Base-by-base conservation (phyloP, 768 basidiomycete species). In the Phaeotremella skinneri region DNA sequence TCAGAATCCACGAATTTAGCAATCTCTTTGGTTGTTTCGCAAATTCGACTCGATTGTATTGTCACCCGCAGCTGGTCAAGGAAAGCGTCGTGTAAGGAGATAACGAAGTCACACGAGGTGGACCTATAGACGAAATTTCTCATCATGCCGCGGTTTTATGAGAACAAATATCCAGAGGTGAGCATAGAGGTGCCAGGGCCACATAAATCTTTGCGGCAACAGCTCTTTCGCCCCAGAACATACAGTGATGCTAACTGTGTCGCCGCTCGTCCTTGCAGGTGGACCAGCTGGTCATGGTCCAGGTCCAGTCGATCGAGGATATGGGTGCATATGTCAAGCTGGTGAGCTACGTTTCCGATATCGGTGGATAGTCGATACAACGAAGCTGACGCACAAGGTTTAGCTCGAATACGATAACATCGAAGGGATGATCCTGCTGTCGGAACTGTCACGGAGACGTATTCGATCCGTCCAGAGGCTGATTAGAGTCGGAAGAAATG, bases 281-380 rank as follows among this genome's bases (percentile, higher is more conserved):
- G 63, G 94, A 99, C 76, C 90, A 96, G 77, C 86, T 98, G 52
- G 96, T 98, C 79, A 97, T 98, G 94, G 96, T 99, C 13, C 93
- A 98, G 76, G 96, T 99, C 63, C 89, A 90, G 77, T 91, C 96
- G 80, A 99, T 99, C 70, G 91, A 92, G 52, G 94, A 99, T 79
- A 99, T 98, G 94, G 96, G 96, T 49, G 96, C 96, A 45, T 98
- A 99, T 77, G 96, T 99, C 64, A 97, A 97, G 75, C 82, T 99
- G 68, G 93, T 94, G 66, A 68, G 88, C 80, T 11, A 21, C 49
- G 0, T 17, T n/a, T 23, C 53, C 16, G 47, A 45, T 26, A 27
- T 26, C 9, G 7, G 34, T 7, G 34, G 17, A 37, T 37, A 37
- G 34, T 37, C n/a, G 17, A 7, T 17, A 31, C 20, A 29, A 55